Base-by-base conservation (phyloP, 768 basidiomycete genomes). In the Gymnopilus junonius region DNA sequence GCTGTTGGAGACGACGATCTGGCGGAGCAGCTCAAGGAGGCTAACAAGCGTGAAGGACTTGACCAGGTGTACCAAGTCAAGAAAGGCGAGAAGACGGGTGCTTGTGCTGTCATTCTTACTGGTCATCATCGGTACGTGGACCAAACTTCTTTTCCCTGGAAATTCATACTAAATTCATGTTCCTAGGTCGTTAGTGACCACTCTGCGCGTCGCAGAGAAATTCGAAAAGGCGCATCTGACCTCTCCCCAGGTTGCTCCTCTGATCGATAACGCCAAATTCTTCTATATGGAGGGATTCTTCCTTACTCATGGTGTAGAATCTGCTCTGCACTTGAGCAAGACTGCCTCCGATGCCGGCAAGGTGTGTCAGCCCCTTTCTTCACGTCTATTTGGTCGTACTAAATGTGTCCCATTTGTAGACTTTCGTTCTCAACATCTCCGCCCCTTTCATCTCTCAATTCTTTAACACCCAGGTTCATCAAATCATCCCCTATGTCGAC, bases 221-320 rank as follows among this genome's bases (percentile, higher is more conserved):
- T 99, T 97, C 76, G 87, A 91, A 12, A 82, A 85, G 62, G 81
- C 88, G 4, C 94, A 98, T 77, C 83, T 99, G 45, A 82, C 85
- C 8, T 90, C 93, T 8, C 83, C 91, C 14, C 77, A 81, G 56
- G 88, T 99, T 66, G 88, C 92, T 27, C 84, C 88, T 32, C 80
- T 95, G 67, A 82, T 99, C 71, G 84, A 92, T 5, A 83, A 80
- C 48, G 97, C 96, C 62, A 89, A 92, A 73, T 85, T 86, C 74
- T 97, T 86, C 83, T 99, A 99, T 80, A 87, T 98, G 64, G 97
- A 95, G 71, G 97, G 97, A 8, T 99, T 91, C 83, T 98, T 99
- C 88, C 85, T 99, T 62, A 97, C 97, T 17, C 97, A 99, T 73
- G 97, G 97, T 46, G 74, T 85, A 60, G 86, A 88, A 59, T 83